Base-by-base conservation (phyloP, 352 stramenopile species). In the Globisporangium orthogonon region DNA sequence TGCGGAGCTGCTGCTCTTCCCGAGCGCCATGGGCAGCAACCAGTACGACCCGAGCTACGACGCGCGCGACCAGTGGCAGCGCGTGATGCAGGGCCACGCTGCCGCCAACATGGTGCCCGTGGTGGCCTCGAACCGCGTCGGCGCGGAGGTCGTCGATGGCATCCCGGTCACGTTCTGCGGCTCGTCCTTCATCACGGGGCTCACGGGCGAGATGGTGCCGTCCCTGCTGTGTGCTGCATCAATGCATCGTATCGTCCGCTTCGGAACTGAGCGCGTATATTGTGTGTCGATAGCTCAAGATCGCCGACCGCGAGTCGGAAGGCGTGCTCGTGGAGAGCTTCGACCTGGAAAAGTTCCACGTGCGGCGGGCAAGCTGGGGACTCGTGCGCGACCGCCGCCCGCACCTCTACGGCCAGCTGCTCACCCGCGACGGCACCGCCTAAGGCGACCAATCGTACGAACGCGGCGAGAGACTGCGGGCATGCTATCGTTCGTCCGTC, bases 171-270 rank as follows among this genome's bases (percentile, higher is more conserved):
- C 82, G n/a, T 97, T 97, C 60, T 95, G 93, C 52, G 90, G 90
- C 3, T 94, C 82, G 43, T 96, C 86, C 2, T 97, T 97, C 71
- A 97, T 97, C 64, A 91, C 86, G 18, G 87, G 91, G 18, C 85
- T 95, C 55, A 97, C 86, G 14, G 90, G 90, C 37, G 87, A 94
- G 54, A 91, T 97, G 74, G 80, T 96, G 29, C 35, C 11, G 9
- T 14, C n/a, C 11, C 18, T 11, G 15, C 28, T 5, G 14, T 39
- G 10, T 18, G 4, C 3, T 28, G 18, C 5, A 31, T 44, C 29
- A 5, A 29, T 56, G 37, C 11, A 13, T 17, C 10, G 37, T 41
- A 10, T 41, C 11, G 17, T 13, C 7, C 18, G 23, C 23, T 23
- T 23, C 23, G 23, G 23, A 23, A 23, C 23, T 23, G 23, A 23